These are phyloP conservation scores for Cryomyces antarcticus DNA, from an alignment of 495 filamentous ascomycete genomes.

Conservation along the genomic window DNA sequence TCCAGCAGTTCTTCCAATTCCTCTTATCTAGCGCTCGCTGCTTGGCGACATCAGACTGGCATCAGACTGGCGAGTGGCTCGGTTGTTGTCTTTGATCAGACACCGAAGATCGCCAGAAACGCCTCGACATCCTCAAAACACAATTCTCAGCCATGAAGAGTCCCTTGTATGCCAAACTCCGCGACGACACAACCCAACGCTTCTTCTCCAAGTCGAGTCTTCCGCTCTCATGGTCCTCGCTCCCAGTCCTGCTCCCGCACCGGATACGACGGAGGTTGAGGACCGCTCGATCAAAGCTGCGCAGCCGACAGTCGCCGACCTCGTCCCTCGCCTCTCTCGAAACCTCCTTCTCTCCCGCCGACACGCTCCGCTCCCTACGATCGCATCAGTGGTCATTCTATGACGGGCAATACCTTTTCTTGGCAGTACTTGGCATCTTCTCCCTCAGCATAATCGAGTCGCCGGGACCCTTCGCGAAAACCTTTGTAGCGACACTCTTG, in stretches of 20 bases:
- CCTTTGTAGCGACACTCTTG: conserved; percentile 40
- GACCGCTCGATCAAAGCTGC: conserved; percentile 40
- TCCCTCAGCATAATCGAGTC: conserved; percentile 59
- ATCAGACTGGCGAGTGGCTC: too few species aligned
- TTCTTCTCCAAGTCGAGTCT: not conserved
- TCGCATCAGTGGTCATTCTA: conserved; percentile 64
- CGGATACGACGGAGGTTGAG: conserved; percentile 49
- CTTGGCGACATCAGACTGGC: too few species aligned
- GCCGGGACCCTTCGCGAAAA: conserved; percentile 54
- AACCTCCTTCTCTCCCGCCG: conserved; percentile 57
- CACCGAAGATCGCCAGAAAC: too few species aligned
- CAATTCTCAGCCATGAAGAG: too few species aligned
- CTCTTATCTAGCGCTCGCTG: too few species aligned
- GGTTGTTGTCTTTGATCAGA: too few species aligned
- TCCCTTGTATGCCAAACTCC: too few species aligned
- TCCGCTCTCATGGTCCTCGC: conserved; percentile 18
- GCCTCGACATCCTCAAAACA: too few species aligned
- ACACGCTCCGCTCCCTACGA: conserved; percentile 51
- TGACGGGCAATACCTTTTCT: conserved; percentile 66
- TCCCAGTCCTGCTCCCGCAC: conserved; percentile 42
- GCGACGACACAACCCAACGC: too few species aligned
- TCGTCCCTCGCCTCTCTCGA: conserved; percentile 56
- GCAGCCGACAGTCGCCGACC: conserved; percentile 46
- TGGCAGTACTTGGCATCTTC: conserved; percentile 57
- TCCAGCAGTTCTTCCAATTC: too few species aligned